Evolutionary conservation across 2,329 filamentous ascomycete species (phyloP).

Genomic region (Ceratocystis ficicola): DNA sequence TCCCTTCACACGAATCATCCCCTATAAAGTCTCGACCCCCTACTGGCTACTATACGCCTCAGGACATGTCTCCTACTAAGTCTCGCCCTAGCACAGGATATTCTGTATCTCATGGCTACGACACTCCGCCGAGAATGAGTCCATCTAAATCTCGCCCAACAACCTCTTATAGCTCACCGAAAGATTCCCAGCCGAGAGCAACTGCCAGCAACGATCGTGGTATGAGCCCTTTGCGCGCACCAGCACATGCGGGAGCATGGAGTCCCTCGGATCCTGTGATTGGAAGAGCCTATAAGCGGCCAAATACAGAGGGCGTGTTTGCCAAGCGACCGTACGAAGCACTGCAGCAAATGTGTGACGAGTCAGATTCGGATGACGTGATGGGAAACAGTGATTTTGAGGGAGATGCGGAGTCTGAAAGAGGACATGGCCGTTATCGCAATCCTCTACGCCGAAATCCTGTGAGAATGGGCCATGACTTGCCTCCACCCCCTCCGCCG

Average conservation of each 20-base stretch:
- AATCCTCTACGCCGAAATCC: slow-evolving; percentile 46
- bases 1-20: slow-evolving; percentile 35
- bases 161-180: neutral
- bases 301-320: slow-evolving; percentile 32
- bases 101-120: slow-evolving; percentile 8
- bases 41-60: slow-evolving; percentile 14
- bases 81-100: slow-evolving; percentile 26
- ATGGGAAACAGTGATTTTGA: slow-evolving; percentile 29
- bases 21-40: slow-evolving; percentile 13
- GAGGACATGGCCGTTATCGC: slow-evolving; percentile 30
- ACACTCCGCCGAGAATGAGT: slow-evolving; percentile 18
- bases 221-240: slow-evolving; percentile 28
- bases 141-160: slow-evolving; percentile 19
- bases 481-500: slow-evolving; percentile 9
- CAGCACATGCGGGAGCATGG: slow-evolving; percentile 45
- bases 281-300: slow-evolving; percentile 41
- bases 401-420: slow-evolving; percentile 25
- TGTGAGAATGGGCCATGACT: slow-evolving; percentile 22
- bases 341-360: slow-evolving; percentile 36
- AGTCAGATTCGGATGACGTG: slow-evolving; percentile 32
- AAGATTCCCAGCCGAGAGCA: neutral
- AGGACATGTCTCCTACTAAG: slow-evolving; percentile 15
- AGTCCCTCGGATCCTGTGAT: slow-evolving; percentile 43
- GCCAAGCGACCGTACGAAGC: slow-evolving; percentile 35
- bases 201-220: slow-evolving; percentile 7